Percentiles rank a stretch among this genome's conserved stretches.
phyloP scores from a whole-genome alignment of 352 stramenopile species.

The Blastocystis sp. region DNA sequence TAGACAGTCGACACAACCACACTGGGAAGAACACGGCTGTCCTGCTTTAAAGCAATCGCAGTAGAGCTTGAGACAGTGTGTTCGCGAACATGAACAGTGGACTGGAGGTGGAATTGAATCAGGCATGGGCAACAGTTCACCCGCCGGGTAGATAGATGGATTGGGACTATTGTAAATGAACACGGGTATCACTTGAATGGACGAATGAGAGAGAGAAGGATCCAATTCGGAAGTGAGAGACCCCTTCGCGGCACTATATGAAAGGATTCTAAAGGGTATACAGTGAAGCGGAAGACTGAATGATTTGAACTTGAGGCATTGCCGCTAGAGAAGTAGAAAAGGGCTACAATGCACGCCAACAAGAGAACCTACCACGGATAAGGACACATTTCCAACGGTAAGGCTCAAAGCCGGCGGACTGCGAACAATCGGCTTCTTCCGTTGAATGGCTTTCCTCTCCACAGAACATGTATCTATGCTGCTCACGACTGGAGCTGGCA shows the following conservation, averaged over 20 bases:
- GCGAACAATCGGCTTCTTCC: not conserved
- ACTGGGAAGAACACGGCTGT: not conserved
- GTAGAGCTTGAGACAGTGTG: constrained; percentile 45
- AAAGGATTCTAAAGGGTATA: not conserved
- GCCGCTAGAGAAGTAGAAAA: not conserved
- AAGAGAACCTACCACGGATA: not conserved
- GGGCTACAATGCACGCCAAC: not conserved
- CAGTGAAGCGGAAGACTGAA: no score
- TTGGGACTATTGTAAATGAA: not conserved
- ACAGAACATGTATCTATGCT: not conserved
- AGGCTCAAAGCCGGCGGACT: not conserved
- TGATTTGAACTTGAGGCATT: not conserved
- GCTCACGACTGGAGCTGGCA: not conserved
- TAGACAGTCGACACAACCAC: constrained; percentile 7
- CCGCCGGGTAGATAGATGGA: not conserved
- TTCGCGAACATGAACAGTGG: constrained; percentile 33
- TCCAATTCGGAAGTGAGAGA: no score
- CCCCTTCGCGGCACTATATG: no score
- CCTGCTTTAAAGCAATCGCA: constrained; percentile 39
- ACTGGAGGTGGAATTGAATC: not conserved
- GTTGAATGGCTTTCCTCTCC: not conserved
- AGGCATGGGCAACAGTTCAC: not conserved
- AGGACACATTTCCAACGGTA: not conserved
- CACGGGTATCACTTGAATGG: constrained; percentile 37
- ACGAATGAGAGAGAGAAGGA: no score